phyloP scores from a whole-genome alignment of 2,329 filamentous ascomycete species.

The Boeremia lycopersici region DNA sequence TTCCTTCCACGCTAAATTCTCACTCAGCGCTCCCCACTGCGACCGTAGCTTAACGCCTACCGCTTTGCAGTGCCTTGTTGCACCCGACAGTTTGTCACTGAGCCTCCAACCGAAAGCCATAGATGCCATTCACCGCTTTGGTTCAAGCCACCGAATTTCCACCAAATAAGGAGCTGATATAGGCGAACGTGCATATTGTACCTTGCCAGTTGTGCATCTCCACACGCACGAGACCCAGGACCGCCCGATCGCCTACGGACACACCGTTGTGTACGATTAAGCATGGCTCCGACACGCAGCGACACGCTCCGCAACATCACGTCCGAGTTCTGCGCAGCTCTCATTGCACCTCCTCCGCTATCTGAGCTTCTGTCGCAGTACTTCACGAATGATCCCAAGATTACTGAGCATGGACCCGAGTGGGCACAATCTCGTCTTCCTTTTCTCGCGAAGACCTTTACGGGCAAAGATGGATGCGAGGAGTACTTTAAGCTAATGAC shows the following conservation, averaged over 20 bases:
- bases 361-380: conserved; percentile 32
- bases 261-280: background rate
- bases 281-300: conserved; percentile 23
- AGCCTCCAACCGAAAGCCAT: conserved; percentile 4
- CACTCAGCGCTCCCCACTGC: conserved; percentile 11
- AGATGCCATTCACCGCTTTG: conserved; percentile 10
- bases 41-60: conserved; percentile 4
- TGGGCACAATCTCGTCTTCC: conserved; percentile 47
- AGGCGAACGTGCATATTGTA: conserved; percentile 3
- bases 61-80: background rate
- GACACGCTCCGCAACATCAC: conserved; percentile 30
- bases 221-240: background rate
- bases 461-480: conserved; percentile 41
- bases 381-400: conserved; percentile 40
- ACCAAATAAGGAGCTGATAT: background rate
- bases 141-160: background rate
- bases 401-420: conserved; percentile 51
- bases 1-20: conserved; percentile 9
- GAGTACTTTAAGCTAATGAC: conserved; percentile 48
- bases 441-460: conserved; percentile 49
- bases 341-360: conserved; percentile 34
- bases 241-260: background rate
- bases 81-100: conserved; percentile 13
- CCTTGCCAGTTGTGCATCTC: background rate
- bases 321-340: conserved; percentile 38